Evolutionary conservation across 768 basidiomycete species (phyloP).

Genomic region (Russula sp.): DNA sequence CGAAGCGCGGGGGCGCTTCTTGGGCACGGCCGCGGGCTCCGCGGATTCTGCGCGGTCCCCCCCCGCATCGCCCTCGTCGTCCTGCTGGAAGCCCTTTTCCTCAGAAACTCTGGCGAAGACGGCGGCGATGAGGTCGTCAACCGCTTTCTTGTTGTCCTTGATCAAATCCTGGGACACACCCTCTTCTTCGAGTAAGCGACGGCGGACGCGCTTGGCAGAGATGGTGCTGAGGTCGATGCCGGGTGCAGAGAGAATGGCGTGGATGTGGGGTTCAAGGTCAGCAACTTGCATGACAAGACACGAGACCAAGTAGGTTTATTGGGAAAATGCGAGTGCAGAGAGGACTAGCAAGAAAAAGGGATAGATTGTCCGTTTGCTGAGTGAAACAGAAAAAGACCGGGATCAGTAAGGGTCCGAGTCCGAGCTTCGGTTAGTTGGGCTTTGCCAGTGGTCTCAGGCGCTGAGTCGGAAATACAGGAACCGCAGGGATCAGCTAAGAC

Average conservation of each 20-base stretch:
- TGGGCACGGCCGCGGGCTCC: background rate
- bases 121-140: slow-evolving; percentile 62
- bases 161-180: slow-evolving; percentile 53
- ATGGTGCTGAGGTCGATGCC: slow-evolving; percentile 73
- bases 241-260: slow-evolving; percentile 66
- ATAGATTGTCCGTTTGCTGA: background rate
- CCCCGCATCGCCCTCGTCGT: slow-evolving; percentile 22
- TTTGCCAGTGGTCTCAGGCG: background rate
- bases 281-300: slow-evolving; percentile 29
- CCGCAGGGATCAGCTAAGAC: too few species aligned
- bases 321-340: background rate
- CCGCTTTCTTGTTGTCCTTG: slow-evolving; percentile 58
- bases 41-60: slow-evolving; percentile 4
- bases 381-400: background rate
- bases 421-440: background rate
- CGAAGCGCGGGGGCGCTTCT: slow-evolving; percentile 24
- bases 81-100: slow-evolving; percentile 23
- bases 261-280: slow-evolving; percentile 56
- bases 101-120: slow-evolving; percentile 57
- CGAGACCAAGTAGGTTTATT: background rate
- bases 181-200: slow-evolving; percentile 54
- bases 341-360: background rate
- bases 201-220: slow-evolving; percentile 85
- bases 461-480: background rate
- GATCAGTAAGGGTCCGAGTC: background rate